Conservation (phyloP, 2,329 filamentous ascomycete species). For the Cryphonectria nitschkei region DNA sequence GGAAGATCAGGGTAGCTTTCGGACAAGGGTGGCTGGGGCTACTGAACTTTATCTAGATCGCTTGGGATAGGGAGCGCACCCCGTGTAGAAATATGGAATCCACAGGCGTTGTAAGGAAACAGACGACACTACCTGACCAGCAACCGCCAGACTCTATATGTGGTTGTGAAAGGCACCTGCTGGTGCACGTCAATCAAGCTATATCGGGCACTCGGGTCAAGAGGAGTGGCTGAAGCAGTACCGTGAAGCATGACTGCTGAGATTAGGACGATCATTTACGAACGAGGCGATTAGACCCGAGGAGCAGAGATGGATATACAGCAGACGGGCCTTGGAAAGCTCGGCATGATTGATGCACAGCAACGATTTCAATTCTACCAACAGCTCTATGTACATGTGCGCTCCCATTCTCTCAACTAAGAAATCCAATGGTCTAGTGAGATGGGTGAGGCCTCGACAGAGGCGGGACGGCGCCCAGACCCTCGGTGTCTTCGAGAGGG, state of each 20-base stretch:
- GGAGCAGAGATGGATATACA: neutral
- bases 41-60: neutral
- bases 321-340: neutral
- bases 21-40: neutral
- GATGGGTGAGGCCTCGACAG: slow-evolving; percentile 26
- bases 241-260: neutral
- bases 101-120: neutral
- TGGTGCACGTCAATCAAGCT: neutral
- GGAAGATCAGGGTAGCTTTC: neutral
- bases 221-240: neutral
- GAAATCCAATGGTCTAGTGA: slow-evolving; percentile 4
- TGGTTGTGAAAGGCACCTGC: neutral
- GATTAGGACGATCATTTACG: neutral
- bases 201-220: neutral
- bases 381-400: slow-evolving; percentile 21
- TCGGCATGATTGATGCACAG: neutral
- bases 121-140: neutral
- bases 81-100: slow-evolving; percentile 3
- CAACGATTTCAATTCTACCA: slow-evolving; percentile 7
- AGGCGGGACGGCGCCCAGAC: slow-evolving; percentile 40
- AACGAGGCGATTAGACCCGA: neutral
- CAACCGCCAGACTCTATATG: neutral
- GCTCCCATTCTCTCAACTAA: neutral
- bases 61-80: slow-evolving; percentile 2
- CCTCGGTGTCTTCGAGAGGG: slow-evolving; percentile 59